Percentiles rank a stretch among this genome's conserved stretches.
Conservation (phyloP, 176 grass and related monocot genomes). For the Rhipidocladum racemiflorum region DNA sequence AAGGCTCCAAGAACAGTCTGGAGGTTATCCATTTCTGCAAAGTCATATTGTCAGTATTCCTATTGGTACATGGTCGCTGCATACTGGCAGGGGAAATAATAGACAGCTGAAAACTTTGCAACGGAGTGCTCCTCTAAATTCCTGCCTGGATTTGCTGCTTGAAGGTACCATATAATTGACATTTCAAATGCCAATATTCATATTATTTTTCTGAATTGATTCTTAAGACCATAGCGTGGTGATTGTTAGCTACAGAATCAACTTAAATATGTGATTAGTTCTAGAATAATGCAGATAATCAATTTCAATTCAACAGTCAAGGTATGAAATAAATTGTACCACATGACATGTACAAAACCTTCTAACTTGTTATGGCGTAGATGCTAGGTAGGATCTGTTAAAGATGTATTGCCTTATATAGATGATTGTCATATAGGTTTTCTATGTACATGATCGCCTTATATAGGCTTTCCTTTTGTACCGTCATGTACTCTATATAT, state of each 20-base stretch:
- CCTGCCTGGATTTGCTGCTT: constrained; percentile 54
- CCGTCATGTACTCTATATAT: too few relatives aligned
- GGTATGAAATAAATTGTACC: constrained; percentile 29
- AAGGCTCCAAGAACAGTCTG: constrained; percentile 52
- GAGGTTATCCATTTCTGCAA: constrained; percentile 48
- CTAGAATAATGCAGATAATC: constrained; percentile 21
- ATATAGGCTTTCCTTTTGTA: too few relatives aligned
- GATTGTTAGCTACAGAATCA: not conserved
- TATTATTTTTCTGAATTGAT: constrained; percentile 27
- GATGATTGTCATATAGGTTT: too few relatives aligned
- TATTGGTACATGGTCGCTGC: constrained; percentile 64
- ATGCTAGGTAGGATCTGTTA: constrained; percentile 26
- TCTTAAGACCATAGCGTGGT: not conserved
- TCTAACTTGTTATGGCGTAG: constrained; percentile 1
- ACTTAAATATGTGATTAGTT: constrained; percentile 28
- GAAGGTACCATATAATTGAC: constrained; percentile 41
- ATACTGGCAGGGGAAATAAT: constrained; percentile 43
- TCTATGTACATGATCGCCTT: too few relatives aligned
- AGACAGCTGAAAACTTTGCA: constrained; percentile 45
- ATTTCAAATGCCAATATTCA: constrained; percentile 8
- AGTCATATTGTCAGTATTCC: constrained; percentile 56
- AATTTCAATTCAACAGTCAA: constrained; percentile 20
- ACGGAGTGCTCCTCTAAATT: constrained; percentile 43
- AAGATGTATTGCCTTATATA: too few relatives aligned
- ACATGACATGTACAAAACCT: not conserved